Base-by-base conservation (phyloP, 306 rosid species). In the Rosa chinensis region DNA sequence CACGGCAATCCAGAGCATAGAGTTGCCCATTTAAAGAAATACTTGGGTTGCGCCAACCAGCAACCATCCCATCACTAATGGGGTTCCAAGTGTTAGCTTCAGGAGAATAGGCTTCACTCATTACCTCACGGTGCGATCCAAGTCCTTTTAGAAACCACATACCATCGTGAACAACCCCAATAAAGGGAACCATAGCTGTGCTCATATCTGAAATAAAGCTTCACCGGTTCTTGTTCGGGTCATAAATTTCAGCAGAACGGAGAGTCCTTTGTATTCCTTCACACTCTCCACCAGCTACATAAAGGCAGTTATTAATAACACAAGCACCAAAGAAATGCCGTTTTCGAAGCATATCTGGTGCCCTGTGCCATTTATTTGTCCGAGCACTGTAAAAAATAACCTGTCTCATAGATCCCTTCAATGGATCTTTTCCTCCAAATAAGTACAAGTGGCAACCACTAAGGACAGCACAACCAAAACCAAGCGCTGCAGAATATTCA, bases 231-330 rank as follows among this genome's bases (percentile, higher is more conserved):
- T 86, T 83, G 82, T 96, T 93, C 3, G 98, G 99, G 42, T 96
- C 99, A 49, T 93, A 96, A 66, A 96, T 88, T 87, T 96, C 99
- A 70, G 96, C 98, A 71, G 99, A 93, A 55, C 98, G 88, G 53
- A 96, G 99, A 49, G 97, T 93, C 89, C 99, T 90, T 67, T 93
- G 99, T 75, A 90, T 91, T 75, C 99, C 99, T 80, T 93, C 97
- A 77, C 99, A 96, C 76, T 96, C 99, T 85, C 99, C 99, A 52
- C 99, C 99, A 17, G 99, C 98, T 66, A 96, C 98, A 50, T 96
- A 96, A 70, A 96, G 96, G 78, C 99, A 96, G 76, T 96, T 96
- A 67, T 96, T 96, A 76, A 96, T 96, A 48, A 93, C 99, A 85
- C 98, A 96, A 39, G 97, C 85, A 50, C 99, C 99, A 44, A 96